These are phyloP conservation scores for Pugionium dolabratum DNA, from an alignment of 345 rosid genomes.

Conservation along the genomic window DNA sequence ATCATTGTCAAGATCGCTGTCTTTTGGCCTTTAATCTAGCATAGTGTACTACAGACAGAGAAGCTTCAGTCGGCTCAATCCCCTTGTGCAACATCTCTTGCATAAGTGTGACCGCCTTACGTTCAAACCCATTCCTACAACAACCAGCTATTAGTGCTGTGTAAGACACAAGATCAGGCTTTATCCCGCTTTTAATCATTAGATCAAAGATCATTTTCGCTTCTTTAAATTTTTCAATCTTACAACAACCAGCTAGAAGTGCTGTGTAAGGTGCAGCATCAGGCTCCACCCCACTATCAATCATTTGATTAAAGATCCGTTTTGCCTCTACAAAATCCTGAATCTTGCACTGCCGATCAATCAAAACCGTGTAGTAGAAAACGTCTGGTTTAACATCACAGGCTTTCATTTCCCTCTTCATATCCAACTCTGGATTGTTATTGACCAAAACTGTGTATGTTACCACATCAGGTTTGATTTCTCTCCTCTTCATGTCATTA, in stretches of 20 bases:
- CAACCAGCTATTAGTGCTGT: conserved; percentile 16
- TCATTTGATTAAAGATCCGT: conserved; percentile 50
- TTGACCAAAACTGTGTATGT: conserved; percentile 61
- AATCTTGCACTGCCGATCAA: conserved; percentile 53
- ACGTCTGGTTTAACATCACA: conserved; percentile 55
- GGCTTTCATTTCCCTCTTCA: conserved; percentile 50
- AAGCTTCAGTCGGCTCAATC: conserved; percentile 35
- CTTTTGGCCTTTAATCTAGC: conserved; percentile 36
- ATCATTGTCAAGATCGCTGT: conserved; percentile 9
- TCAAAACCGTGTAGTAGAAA: conserved; percentile 62
- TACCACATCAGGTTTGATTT: conserved; percentile 58
- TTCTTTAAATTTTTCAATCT: conserved; percentile 41
- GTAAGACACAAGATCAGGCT: conserved; percentile 15
- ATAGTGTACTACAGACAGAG: conserved; percentile 20
- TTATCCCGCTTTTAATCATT: not conserved
- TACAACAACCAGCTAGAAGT: conserved; percentile 52
- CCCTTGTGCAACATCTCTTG: conserved; percentile 48
- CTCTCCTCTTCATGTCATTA: conserved; percentile 37
- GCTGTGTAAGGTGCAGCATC: conserved; percentile 59
- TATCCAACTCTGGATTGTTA: conserved; percentile 31
- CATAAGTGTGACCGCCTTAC: conserved; percentile 43
- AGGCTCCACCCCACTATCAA: conserved; percentile 56
- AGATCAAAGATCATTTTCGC: conserved; percentile 3
- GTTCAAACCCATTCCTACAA: not conserved
- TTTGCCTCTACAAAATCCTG: conserved; percentile 51